Evolutionary conservation across 2,329 filamentous ascomycete species (phyloP).

Genomic region (Chrysosporium keratinophilum): DNA sequence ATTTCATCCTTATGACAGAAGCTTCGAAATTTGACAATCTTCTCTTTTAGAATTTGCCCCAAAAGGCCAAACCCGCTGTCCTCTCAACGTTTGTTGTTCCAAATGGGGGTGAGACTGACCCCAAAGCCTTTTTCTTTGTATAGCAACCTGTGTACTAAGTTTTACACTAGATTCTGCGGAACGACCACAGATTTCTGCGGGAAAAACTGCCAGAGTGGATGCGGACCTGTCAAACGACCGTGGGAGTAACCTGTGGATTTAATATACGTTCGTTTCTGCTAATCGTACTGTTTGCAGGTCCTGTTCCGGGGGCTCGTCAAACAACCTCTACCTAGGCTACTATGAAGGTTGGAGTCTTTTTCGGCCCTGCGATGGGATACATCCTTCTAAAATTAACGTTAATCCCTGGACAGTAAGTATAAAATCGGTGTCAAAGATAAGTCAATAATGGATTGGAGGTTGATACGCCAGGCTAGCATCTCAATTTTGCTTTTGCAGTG

Average conservation of each 20-base stretch:
- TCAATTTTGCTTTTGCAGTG: conserved; percentile 34
- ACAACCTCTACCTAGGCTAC: conserved; percentile 24
- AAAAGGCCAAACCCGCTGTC: conserved; percentile 18
- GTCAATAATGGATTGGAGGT: background rate
- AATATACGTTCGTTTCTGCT: background rate
- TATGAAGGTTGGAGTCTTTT: conserved; percentile 26
- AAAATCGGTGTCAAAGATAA: background rate
- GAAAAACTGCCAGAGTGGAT: background rate
- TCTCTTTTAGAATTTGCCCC: background rate
- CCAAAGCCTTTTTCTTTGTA: too few species aligned
- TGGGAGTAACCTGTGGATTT: too few species aligned
- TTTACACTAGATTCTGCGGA: conserved; percentile 22
- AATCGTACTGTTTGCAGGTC: conserved; percentile 6
- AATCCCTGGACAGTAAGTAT: too few species aligned
- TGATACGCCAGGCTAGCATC: conserved; percentile 13
- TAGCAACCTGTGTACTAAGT: too few species aligned
- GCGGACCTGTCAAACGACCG: background rate
- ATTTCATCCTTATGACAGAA: background rate
- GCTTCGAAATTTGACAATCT: background rate
- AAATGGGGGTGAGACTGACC: conserved; percentile 18
- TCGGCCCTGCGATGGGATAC: conserved; percentile 15
- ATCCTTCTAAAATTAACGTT: background rate
- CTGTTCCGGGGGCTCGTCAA: too few species aligned
- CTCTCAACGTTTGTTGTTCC: conserved; percentile 31
- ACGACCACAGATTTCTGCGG: conserved; percentile 23